These are phyloP conservation scores for Myxozyma mucilagina DNA, from an alignment of 805 yeast genomes.

Conservation along the genomic window DNA sequence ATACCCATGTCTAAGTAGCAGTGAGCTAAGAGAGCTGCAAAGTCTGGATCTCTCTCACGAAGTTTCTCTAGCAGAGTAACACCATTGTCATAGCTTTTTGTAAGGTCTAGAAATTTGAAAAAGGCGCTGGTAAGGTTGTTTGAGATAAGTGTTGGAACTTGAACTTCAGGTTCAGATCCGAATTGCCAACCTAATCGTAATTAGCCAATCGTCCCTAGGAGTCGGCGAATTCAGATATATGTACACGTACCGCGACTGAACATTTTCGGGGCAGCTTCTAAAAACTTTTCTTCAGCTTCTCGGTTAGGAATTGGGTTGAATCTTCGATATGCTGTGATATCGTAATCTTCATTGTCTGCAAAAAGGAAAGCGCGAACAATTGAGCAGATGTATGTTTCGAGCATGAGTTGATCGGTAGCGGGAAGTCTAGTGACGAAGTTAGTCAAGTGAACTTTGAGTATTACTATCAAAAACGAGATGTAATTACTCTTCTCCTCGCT, in stretches of 20 bases:
- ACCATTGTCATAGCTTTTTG: constrained; percentile 64
- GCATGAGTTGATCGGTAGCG: constrained; percentile 43
- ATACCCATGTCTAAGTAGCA: constrained; percentile 31
- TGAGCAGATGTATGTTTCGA: constrained; percentile 61
- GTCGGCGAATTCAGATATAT: background rate
- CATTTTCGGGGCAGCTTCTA: constrained; percentile 64
- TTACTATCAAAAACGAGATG: background rate
- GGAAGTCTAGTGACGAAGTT: constrained; percentile 26
- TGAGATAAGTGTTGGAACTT: constrained; percentile 60
- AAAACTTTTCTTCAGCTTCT: constrained; percentile 53
- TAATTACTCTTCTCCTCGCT: constrained; percentile 42
- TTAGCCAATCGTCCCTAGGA: background rate
- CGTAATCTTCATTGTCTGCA: constrained; percentile 74
- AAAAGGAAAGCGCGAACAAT: constrained; percentile 73
- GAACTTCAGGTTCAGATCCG: constrained; percentile 69
- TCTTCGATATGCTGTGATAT: constrained; percentile 80
- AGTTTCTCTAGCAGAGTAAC: constrained; percentile 59
- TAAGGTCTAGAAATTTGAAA: constrained; percentile 59
- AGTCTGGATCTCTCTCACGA: constrained; percentile 54
- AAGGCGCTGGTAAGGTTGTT: constrained; percentile 79
- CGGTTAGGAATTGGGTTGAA: constrained; percentile 67
- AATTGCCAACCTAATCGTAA: constrained; percentile 44
- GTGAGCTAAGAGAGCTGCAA: constrained; percentile 49
- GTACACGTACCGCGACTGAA: constrained; percentile 56
- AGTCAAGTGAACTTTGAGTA: background rate